Conservation (phyloP, 2,329 filamentous ascomycete species). For the Penicillium verrucosum region DNA sequence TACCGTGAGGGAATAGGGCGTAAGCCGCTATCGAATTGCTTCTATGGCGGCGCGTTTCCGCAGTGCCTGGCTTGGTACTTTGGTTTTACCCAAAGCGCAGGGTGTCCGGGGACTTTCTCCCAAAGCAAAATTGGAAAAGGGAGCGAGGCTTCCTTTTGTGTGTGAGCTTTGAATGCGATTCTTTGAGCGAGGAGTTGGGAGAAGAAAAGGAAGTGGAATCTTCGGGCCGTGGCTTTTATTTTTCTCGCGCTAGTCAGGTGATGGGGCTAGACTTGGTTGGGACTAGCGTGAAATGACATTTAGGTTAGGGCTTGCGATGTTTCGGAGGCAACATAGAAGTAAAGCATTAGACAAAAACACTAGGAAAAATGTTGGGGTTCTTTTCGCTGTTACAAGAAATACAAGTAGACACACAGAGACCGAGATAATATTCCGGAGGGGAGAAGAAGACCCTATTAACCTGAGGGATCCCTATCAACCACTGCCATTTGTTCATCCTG, state of each 20-base stretch:
- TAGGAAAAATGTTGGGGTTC: neutral
- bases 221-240: conserved; percentile 17
- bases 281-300: neutral
- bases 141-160: conserved; percentile 60
- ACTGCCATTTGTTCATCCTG: neutral
- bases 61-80: conserved; percentile 52
- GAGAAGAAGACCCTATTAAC: neutral
- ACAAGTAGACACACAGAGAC: neutral
- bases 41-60: conserved; percentile 99
- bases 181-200: conserved; percentile 89
- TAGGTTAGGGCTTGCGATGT: neutral
- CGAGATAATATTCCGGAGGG: neutral
- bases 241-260: conserved; percentile 22
- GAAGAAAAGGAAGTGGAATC: conserved; percentile 32
- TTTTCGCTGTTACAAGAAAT: neutral
- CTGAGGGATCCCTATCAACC: neutral
- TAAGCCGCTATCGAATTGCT: conserved; percentile 83
- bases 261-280: conserved; percentile 20
- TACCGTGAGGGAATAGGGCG: conserved; percentile 51
- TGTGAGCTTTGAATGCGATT: conserved; percentile 99
- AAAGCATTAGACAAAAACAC: no score
- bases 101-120: conserved; percentile 99
- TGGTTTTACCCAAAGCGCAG: conserved; percentile 44
- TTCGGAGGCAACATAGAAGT: neutral
- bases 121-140: conserved; percentile 65